Conservation (phyloP, 805 yeast species). For the Brettanomyces nanus region DNA sequence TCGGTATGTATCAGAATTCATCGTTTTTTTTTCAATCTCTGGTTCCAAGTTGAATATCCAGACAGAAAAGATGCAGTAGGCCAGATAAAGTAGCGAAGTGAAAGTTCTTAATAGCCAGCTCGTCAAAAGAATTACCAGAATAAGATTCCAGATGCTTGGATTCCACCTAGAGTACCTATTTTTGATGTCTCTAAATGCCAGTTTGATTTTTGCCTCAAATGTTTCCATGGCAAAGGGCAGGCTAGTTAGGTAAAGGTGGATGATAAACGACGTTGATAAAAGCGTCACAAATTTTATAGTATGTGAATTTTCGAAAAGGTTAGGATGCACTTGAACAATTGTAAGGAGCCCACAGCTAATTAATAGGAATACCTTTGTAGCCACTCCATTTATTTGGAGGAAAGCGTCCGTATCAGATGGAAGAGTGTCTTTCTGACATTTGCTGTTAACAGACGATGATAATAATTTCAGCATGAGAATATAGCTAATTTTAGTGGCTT, state of each 20-base stretch:
- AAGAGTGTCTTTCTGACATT: no score
- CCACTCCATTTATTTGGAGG: background rate
- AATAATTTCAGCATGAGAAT: no score
- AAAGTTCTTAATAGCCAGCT: slow-evolving; percentile 9
- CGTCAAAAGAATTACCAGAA: slow-evolving; percentile 4
- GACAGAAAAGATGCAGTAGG: slow-evolving; percentile 8
- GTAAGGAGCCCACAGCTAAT: background rate
- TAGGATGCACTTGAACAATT: slow-evolving; percentile 1
- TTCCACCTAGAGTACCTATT: background rate
- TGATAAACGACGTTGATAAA: background rate
- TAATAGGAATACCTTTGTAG: slow-evolving; percentile 2
- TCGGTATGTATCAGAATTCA: no score
- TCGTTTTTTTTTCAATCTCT: background rate
- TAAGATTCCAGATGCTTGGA: slow-evolving; percentile 7
- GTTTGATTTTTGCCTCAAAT: background rate
- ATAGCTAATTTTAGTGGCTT: no score
- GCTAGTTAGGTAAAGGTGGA: background rate
- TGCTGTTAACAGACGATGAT: no score
- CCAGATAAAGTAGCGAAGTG: slow-evolving; percentile 5
- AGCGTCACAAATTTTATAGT: background rate
- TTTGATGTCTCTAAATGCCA: background rate
- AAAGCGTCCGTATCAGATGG: background rate
- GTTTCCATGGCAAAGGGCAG: background rate
- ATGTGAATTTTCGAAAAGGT: background rate
- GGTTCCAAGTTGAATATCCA: slow-evolving; percentile 12